Percentiles rank a stretch among this genome's conserved stretches.
Conservation (phyloP, 2,329 filamentous ascomycete genomes). For the Talaromyces marneffei region DNA sequence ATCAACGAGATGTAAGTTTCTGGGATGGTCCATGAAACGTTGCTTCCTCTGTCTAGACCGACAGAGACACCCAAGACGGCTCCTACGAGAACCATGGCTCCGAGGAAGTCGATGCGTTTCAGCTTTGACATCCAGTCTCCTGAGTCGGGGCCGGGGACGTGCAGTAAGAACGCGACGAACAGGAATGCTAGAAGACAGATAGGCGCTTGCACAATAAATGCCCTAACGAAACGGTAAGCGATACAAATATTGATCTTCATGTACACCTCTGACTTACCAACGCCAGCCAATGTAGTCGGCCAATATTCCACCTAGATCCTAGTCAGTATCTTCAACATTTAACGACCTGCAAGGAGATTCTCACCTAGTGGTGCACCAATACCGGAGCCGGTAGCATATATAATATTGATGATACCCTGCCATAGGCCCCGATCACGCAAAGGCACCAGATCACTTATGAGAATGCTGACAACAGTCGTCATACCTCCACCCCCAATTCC, state of each 20-base stretch:
- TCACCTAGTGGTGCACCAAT: slow-evolving; percentile 61
- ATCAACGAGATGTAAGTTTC: slow-evolving; percentile 55
- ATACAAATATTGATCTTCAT: not conserved
- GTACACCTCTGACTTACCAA: slow-evolving; percentile 5
- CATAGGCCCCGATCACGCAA: slow-evolving; percentile 65
- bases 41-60: slow-evolving; percentile 67
- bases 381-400: slow-evolving; percentile 63
- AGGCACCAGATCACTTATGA: slow-evolving; percentile 66
- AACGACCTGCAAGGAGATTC: not conserved
- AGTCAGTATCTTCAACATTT: slow-evolving; percentile 12
- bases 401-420: slow-evolving; percentile 69
- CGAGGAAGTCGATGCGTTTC: slow-evolving; percentile 65
- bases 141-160: slow-evolving; percentile 54
- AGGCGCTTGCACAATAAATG: slow-evolving; percentile 66
- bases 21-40: slow-evolving; percentile 59
- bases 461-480: slow-evolving; percentile 62
- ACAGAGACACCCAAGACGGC: slow-evolving; percentile 62
- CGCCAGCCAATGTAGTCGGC: slow-evolving; percentile 50
- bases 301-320: slow-evolving; percentile 49
- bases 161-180: slow-evolving; percentile 57
- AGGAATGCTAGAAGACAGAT: slow-evolving; percentile 61
- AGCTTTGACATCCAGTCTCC: slow-evolving; percentile 62
- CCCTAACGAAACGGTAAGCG: slow-evolving; percentile 19
- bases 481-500: slow-evolving; percentile 67
- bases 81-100: slow-evolving; percentile 59